Percentiles rank a stretch among this genome's conserved stretches.
Evolutionary conservation across 1,284 basidiomycete genomes (phyloP).

Genomic region (Cutaneotrichosporon sp.): DNA sequence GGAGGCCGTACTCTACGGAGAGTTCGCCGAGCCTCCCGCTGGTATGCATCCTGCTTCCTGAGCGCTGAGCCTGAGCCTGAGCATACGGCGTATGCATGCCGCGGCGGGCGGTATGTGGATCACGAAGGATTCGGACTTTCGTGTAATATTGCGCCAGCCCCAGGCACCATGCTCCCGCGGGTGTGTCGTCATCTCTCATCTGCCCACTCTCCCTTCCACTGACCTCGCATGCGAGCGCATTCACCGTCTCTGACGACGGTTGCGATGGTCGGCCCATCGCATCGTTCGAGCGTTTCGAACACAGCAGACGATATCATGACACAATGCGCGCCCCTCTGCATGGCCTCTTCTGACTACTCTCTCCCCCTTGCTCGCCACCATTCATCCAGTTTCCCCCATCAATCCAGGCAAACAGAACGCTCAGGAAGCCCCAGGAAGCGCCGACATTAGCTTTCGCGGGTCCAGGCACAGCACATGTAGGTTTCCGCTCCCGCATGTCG

Average conservation of each 20-base stretch:
- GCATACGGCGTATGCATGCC: background rate
- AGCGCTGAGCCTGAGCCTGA: background rate
- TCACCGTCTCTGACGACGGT: too few species aligned
- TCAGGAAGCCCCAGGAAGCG: background rate
- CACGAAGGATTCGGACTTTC: background rate
- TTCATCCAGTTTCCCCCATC: background rate
- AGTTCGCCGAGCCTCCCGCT: background rate
- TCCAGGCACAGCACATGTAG: background rate
- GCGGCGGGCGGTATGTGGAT: background rate
- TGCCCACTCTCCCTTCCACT: too few species aligned
- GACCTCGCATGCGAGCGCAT: background rate
- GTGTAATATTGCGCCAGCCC: background rate
- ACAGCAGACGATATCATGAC: background rate
- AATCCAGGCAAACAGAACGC: background rate
- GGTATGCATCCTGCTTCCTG: background rate
- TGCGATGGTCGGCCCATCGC: background rate
- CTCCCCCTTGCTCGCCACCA: background rate
- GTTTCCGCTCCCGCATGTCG: background rate
- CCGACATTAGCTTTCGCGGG: background rate
- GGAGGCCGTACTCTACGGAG: background rate
- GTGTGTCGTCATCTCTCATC: background rate
- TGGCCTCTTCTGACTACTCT: background rate
- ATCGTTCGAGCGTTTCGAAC: conserved; percentile 2
- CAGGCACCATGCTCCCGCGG: background rate
- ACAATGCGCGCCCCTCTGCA: background rate